Percentiles rank a stretch among this genome's conserved stretches.
Conservation (phyloP, 176 grass and related monocot species). For the Puccinellia tenuiflora region DNA sequence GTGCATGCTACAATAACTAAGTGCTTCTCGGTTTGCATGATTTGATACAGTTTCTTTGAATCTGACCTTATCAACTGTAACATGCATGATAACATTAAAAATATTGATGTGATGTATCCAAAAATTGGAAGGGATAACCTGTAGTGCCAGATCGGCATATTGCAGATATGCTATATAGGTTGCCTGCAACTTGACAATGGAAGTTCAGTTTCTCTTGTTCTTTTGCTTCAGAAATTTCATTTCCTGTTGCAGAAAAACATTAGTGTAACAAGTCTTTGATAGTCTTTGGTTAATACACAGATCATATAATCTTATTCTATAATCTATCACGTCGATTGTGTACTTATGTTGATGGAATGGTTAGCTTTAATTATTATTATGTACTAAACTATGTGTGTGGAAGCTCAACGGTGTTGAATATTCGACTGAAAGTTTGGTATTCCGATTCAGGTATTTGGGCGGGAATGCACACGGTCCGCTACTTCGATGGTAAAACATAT, state of each 20-base stretch:
- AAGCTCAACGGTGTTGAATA: background rate
- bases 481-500: conserved; percentile 97
- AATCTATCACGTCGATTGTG: no score
- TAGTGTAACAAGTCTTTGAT: background rate
- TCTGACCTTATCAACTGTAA: conserved; percentile 9
- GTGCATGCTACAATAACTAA: background rate
- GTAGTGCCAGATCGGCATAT: background rate
- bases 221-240: background rate
- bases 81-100: conserved; percentile 22
- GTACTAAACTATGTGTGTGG: background rate
- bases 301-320: background rate
- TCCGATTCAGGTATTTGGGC: conserved; percentile 94
- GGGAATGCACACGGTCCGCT: conserved; percentile 90
- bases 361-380: background rate
- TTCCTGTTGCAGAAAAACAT: background rate
- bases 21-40: background rate
- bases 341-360: background rate
- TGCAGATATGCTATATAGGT: background rate
- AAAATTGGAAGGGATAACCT: background rate
- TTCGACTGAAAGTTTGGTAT: background rate
- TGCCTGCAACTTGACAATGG: background rate
- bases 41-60: conserved; percentile 19
- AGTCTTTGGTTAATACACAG: conserved; percentile 1
- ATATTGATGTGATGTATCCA: background rate
- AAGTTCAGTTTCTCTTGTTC: background rate